phyloP scores from a whole-genome alignment of 1,284 basidiomycete genomes.

The Lignosus rhinocerotis region DNA sequence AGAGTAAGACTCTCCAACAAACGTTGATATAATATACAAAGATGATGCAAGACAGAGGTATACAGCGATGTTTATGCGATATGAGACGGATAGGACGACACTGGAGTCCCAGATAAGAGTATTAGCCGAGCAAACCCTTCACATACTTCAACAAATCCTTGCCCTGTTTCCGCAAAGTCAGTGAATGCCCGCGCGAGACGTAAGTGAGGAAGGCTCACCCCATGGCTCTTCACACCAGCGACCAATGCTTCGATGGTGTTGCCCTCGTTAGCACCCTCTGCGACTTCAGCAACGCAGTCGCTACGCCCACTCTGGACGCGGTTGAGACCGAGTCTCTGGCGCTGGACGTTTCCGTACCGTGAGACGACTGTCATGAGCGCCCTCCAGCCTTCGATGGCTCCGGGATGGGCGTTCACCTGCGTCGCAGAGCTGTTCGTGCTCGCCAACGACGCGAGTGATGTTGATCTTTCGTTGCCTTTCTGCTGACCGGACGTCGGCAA shows the following conservation, averaged over 20 bases:
- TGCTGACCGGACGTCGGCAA: slow-evolving; percentile 11
- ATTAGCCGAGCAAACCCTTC: slow-evolving; percentile 60
- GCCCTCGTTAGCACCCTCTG: slow-evolving; percentile 33
- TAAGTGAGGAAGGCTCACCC: slow-evolving; percentile 45
- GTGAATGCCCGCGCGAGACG: not conserved
- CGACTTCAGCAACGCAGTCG: slow-evolving; percentile 7
- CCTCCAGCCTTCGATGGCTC: slow-evolving; percentile 72
- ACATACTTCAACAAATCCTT: slow-evolving; percentile 74
- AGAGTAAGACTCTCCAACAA: not conserved
- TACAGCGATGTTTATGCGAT: not conserved
- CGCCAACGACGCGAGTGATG: slow-evolving; percentile 33
- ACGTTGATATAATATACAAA: not conserved
- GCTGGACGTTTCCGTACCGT: slow-evolving; percentile 61
- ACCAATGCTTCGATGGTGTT: slow-evolving; percentile 74
- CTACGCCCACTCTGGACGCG: slow-evolving; percentile 17
- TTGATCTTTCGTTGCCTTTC: slow-evolving; percentile 21
- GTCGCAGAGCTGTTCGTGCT: slow-evolving; percentile 24
- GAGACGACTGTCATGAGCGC: slow-evolving; percentile 66
- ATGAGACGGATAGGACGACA: not conserved
- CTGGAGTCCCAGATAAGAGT: not conserved
- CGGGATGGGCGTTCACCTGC: slow-evolving; percentile 33
- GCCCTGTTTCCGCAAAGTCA: slow-evolving; percentile 45
- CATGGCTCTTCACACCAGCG: slow-evolving; percentile 66
- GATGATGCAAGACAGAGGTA: not conserved
- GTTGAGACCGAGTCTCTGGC: slow-evolving; percentile 46